Base-by-base conservation (phyloP, 2,329 filamentous ascomycete species). In the Chrysoporthe puriensis region DNA sequence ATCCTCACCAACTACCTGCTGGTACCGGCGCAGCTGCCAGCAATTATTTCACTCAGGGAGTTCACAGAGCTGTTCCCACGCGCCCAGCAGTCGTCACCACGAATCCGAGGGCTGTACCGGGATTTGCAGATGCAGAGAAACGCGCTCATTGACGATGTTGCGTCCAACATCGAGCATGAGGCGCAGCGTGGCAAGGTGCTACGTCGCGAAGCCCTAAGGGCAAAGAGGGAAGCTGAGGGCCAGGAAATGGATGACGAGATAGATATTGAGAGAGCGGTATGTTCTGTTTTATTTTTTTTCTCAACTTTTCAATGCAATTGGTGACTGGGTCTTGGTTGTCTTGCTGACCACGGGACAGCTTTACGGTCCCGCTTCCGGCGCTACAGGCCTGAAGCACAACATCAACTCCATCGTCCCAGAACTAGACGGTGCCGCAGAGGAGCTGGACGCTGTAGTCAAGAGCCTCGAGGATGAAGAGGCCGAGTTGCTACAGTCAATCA, bases 1-100 rank as follows among this genome's bases (percentile, higher is more conserved):
- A 91, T 97, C 71, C 86, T 97, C 63, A 84, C 85, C 74, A 90
- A 91, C 78, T 96, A 95, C 77, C 87, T 97, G 68, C 86, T 96
- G 46, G 84, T 90, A 42, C 91, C 93, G 14, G 90, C 93, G 8
- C 85, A 91, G 40, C 83, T 97, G 48, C 90, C 91, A 54, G 86
- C 90, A 71, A 86, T 94, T 74, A 82, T 94, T 72, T 90, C 92
- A 8, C 84, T 94, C 59, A 84, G 89, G 67, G 87, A 93, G 71
- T 97, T 97, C 81, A 88, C 87, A 56, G 84, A 89, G 40, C 84
- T 95, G 54, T 96, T 97, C 74, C 93, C 93, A 13, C 86, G 85
- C 62, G 79, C 86, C 50, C 83, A 89, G 62, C 90, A 89, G 68
- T 81, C 84, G 34, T 90, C 89, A 59, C 86, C 91, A 0, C 88